Conservation (phyloP, 2,329 filamentous ascomycete species). For the Fusarium sacchari region DNA sequence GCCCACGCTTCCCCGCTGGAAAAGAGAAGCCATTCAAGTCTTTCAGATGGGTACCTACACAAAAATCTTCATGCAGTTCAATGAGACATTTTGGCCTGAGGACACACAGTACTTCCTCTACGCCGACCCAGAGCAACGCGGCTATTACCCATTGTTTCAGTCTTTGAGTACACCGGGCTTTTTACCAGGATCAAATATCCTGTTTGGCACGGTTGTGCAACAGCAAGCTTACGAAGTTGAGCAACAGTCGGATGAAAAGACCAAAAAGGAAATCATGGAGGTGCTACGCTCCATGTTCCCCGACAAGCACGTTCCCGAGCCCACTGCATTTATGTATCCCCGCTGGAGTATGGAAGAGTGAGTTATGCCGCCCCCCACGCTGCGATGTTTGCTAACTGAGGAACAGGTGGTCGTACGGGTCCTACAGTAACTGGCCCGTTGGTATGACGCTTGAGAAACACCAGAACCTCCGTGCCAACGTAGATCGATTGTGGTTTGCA, state of each 20-base stretch:
- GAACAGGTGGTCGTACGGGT: constrained; percentile 61
- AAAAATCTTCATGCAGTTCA: constrained; percentile 77
- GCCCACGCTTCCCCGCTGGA: constrained; percentile 71
- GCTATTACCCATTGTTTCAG: constrained; percentile 69
- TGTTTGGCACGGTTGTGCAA: constrained; percentile 65
- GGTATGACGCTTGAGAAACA: constrained; percentile 72
- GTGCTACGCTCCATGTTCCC: constrained; percentile 73
- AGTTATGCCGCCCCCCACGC: background rate
- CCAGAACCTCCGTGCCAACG: constrained; percentile 73
- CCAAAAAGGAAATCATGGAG: constrained; percentile 66
- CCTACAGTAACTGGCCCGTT: constrained; percentile 74
- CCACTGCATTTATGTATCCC: constrained; percentile 69
- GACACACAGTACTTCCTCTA: constrained; percentile 58
- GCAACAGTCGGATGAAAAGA: constrained; percentile 66
- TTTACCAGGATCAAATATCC: constrained; percentile 67
- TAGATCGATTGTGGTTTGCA: constrained; percentile 70
- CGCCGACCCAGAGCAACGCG: constrained; percentile 54
- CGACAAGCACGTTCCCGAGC: constrained; percentile 64
- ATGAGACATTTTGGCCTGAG: constrained; percentile 70
- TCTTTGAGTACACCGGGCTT: constrained; percentile 68
- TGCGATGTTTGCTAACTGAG: constrained; percentile 57
- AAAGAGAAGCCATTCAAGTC: constrained; percentile 66
- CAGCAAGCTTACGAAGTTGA: constrained; percentile 60
- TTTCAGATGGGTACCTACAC: constrained; percentile 78
- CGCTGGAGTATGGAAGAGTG: constrained; percentile 39